A percentile compares a stretch with the other conserved stretches of the same genome.
phyloP scores from a whole-genome alignment of 2,329 filamentous ascomycete genomes.

The Metarhizium humberi region DNA sequence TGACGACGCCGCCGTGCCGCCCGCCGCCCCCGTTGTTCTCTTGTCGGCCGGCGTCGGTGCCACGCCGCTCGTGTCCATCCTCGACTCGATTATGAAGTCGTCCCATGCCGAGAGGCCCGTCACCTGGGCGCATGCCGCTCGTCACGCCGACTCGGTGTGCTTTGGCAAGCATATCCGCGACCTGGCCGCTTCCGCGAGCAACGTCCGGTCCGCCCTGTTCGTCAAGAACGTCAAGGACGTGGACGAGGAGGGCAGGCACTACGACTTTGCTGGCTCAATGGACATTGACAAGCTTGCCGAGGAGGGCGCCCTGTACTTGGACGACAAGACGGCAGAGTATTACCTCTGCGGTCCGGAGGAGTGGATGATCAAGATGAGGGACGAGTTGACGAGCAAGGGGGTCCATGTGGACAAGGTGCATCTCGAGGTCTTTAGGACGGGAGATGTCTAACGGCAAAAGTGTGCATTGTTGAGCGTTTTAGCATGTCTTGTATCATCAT shows the following conservation, averaged over 20 bases:
- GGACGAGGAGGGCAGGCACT: constrained; percentile 40
- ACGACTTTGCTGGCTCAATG: constrained; percentile 46
- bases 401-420: constrained; percentile 46
- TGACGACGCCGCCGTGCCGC: constrained; percentile 31
- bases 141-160: constrained; percentile 39
- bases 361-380: constrained; percentile 55
- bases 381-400: constrained; percentile 39
- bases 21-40: constrained; percentile 49
- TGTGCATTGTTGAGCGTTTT: not conserved
- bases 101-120: constrained; percentile 32
- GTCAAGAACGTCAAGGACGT: constrained; percentile 34
- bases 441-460: constrained; percentile 22
- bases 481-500: not conserved
- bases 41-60: constrained; percentile 61
- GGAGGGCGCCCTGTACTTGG: constrained; percentile 40
- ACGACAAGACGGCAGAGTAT: constrained; percentile 47
- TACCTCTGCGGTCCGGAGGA: constrained; percentile 58
- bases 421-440: constrained; percentile 55
- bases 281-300: constrained; percentile 42
- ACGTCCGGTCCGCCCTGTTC: constrained; percentile 37
- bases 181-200: constrained; percentile 20
- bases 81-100: constrained; percentile 40
- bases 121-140: constrained; percentile 54
- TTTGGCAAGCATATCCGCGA: constrained; percentile 42
- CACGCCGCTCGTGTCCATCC: constrained; percentile 56